A percentile compares a stretch with the other conserved stretches of the same genome.
These are phyloP conservation scores for Plasmodium malariae DNA, from an alignment of 169 alveolate genomes.

Conservation along the genomic window DNA sequence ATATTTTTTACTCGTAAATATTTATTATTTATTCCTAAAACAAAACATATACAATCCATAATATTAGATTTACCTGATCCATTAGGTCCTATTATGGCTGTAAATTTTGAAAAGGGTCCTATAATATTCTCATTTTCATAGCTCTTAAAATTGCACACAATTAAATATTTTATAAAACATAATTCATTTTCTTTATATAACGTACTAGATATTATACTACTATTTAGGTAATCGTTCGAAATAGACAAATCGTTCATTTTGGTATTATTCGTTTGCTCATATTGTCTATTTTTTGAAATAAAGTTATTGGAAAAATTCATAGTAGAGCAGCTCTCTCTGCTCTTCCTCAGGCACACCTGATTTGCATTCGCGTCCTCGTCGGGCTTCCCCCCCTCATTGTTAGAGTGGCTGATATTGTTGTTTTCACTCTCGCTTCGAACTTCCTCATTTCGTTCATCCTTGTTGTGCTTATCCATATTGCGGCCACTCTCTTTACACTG, in stretches of 20 bases:
- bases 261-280: neutral
- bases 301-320: neutral
- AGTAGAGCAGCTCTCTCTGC: neutral
- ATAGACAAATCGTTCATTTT: constrained; percentile 13
- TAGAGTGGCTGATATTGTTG: neutral
- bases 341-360: neutral
- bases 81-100: constrained; percentile 94
- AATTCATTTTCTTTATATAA: constrained; percentile 16
- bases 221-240: constrained; percentile 26
- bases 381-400: neutral
- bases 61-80: constrained; percentile 95
- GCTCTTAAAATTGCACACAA: constrained; percentile 91
- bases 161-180: constrained; percentile 75
- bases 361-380: neutral
- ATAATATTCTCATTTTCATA: constrained; percentile 92
- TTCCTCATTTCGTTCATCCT: neutral
- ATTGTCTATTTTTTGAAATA: neutral
- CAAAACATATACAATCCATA: constrained; percentile 91
- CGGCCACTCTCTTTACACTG: too few species aligned
- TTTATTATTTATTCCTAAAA: constrained; percentile 89
- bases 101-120: constrained; percentile 91
- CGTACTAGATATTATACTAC: constrained; percentile 6
- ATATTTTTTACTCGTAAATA: constrained; percentile 90
- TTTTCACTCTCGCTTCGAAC: neutral
- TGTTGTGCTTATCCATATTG: neutral